These are phyloP conservation scores for Saksenaea oblongispora DNA, from an alignment of 371 early-diverging fungal genomes.

Conservation along the genomic window DNA sequence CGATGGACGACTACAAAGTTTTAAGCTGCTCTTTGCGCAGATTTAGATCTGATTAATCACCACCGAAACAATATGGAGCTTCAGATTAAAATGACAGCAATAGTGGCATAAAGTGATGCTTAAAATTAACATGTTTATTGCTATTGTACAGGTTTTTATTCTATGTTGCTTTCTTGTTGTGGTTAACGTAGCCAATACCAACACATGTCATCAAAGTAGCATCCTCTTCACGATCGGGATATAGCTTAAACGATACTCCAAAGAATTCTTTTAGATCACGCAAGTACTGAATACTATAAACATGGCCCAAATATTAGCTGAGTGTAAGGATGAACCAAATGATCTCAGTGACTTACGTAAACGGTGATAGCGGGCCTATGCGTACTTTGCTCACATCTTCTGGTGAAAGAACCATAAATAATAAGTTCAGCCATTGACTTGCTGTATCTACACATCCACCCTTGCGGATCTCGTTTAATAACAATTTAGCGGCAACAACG, in stretches of 20 bases:
- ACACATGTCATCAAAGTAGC: slow-evolving; percentile 85
- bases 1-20: too few relatives aligned
- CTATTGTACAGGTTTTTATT: slow-evolving; percentile 4
- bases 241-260: slow-evolving; percentile 89
- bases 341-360: slow-evolving; percentile 64
- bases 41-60: too few relatives aligned
- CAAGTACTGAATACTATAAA: slow-evolving; percentile 77
- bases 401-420: slow-evolving; percentile 86
- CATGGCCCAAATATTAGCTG: not conserved
- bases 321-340: not conserved
- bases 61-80: too few relatives aligned
- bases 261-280: slow-evolving; percentile 89
- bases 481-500: slow-evolving; percentile 66
- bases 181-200: slow-evolving; percentile 89
- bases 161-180: slow-evolving; percentile 81
- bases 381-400: slow-evolving; percentile 95
- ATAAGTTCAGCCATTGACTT: slow-evolving; percentile 84
- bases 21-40: too few relatives aligned
- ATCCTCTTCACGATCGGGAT: slow-evolving; percentile 68
- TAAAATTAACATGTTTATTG: not conserved
- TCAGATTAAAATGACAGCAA: too few relatives aligned
- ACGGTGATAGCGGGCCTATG: slow-evolving; percentile 81
- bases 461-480: slow-evolving; percentile 82
- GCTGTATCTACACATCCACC: slow-evolving; percentile 91
- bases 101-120: too few relatives aligned